Evolutionary conservation across 176 grass and related monocot species (phyloP), one percentile per base, ranked within the genome.

Genomic region (Thalia dealbata): DNA sequence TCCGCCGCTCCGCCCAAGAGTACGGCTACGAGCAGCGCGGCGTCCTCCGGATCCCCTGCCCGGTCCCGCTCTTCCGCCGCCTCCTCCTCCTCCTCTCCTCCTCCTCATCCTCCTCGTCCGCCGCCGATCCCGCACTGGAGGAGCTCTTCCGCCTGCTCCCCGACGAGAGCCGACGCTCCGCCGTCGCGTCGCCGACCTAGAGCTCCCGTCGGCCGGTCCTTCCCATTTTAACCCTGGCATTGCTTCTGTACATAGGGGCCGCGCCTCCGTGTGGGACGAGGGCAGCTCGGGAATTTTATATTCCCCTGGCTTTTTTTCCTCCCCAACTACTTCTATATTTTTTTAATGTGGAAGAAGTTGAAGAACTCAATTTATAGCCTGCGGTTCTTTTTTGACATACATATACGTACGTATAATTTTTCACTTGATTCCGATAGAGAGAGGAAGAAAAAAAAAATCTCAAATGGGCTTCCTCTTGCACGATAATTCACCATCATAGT

Each of bases 1-100:
- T 75, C n/a, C 73, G 58, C 0, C 38, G 56, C n/a, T 75, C 73
- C n/a, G 73, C 73, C 22, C 73, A 75, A 41, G 73, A 75, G 73
- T 75, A 75, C 59, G 73, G 73, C 55, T 75, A 75, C 73, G 73
- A 45, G 11, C 73, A 75, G 56, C 73, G 73, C 32, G 73, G 73
- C 15, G 73, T 75, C 38, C 55, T 75, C 41, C 73, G 58, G 13
- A 75, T 75, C 73, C 73, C 58, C 38, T 43, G 35, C 24, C 73
- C 73, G 13, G 73, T 48, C 7, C n/a, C 58, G 10, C 58, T 75
- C 58, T 75, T 75, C 58, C 73, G 73, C 42, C 73, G 38, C 25
- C 70, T 72, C 48, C 70, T 72, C 27, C 22, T 75, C 73, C 73
- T 75, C 73, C 62, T 2, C 32, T 48, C 73, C 2, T 64, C 73